These are phyloP conservation scores for Aspergillus heteromorphus DNA, from an alignment of 495 filamentous ascomycete genomes.

Conservation along the genomic window DNA sequence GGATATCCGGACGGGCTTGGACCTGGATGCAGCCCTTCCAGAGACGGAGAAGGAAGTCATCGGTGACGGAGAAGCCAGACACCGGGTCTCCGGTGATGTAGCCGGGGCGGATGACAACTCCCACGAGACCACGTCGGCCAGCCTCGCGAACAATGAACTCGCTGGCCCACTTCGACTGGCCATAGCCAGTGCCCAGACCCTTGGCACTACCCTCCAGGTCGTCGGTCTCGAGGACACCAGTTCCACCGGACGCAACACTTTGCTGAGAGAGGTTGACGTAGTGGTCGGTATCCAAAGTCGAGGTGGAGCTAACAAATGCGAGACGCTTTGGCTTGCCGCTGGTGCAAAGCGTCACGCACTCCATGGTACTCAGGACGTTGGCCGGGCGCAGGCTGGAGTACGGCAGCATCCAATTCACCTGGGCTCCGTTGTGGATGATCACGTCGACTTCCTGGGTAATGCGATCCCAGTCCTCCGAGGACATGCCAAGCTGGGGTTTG, in stretches of 20 bases:
- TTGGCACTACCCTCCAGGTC: constrained; percentile 59
- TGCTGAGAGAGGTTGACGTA: constrained; percentile 69
- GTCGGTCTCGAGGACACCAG: constrained; percentile 57
- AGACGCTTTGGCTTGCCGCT: constrained; percentile 74
- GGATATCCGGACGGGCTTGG: constrained; percentile 61
- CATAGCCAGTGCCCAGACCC: constrained; percentile 79
- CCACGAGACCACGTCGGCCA: constrained; percentile 67
- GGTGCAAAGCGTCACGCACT: constrained; percentile 69
- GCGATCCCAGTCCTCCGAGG: constrained; percentile 54
- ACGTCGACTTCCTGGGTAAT: constrained; percentile 64
- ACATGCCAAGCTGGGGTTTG: constrained; percentile 65
- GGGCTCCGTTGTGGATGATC: constrained; percentile 87
- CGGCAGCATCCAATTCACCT: constrained; percentile 79
- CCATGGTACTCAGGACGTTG: constrained; percentile 80
- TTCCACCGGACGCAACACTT: constrained; percentile 45
- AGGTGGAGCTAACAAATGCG: constrained; percentile 82
- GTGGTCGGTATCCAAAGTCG: constrained; percentile 72
- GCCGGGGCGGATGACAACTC: constrained; percentile 75
- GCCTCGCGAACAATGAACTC: constrained; percentile 82
- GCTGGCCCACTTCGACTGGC: constrained; percentile 80
- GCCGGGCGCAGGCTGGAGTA: constrained; percentile 70
- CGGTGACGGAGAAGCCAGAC: constrained; percentile 72
- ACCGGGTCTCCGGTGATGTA: constrained; percentile 75
- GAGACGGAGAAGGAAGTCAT: constrained; percentile 91
- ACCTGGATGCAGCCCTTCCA: constrained; percentile 87